These are phyloP conservation scores for Mycena rosella DNA, from an alignment of 768 basidiomycete genomes.

Conservation along the genomic window DNA sequence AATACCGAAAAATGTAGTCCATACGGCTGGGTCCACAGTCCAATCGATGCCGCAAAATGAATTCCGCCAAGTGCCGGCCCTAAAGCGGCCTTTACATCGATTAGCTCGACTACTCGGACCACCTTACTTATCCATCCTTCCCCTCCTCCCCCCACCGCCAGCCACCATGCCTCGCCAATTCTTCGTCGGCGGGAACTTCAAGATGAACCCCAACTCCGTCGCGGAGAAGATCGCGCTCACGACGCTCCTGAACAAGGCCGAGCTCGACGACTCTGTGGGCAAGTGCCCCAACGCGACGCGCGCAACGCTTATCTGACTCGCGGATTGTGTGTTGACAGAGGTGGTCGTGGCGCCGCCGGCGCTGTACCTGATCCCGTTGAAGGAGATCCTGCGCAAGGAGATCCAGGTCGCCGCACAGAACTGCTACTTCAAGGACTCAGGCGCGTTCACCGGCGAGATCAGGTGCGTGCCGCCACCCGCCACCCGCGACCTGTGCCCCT, in stretches of 20 bases:
- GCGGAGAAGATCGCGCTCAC: slow-evolving; percentile 76
- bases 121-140: background rate
- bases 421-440: slow-evolving; percentile 83
- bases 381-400: slow-evolving; percentile 70
- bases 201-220: slow-evolving; percentile 88
- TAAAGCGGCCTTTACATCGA: background rate
- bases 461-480: slow-evolving; percentile 69
- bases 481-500: background rate
- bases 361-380: slow-evolving; percentile 85
- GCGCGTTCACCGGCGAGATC: slow-evolving; percentile 98
- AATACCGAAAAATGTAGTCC: too few relatives aligned
- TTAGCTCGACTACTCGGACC: background rate
- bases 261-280: slow-evolving; percentile 85
- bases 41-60: background rate
- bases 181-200: slow-evolving; percentile 99
- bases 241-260: slow-evolving; percentile 79
- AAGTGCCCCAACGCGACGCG: slow-evolving; percentile 42
- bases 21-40: too few relatives aligned
- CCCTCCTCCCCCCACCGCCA: slow-evolving; percentile 43
- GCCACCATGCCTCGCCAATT: slow-evolving; percentile 83
- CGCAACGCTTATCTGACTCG: slow-evolving; percentile 19
- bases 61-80: background rate
- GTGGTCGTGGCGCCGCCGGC: slow-evolving; percentile 94
- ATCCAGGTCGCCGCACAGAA: slow-evolving; percentile 93
- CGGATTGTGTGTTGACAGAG: slow-evolving; percentile 63